phyloP scores from a whole-genome alignment of 108 stramenopile species.

The Pseudonitzschia delicatissima region DNA sequence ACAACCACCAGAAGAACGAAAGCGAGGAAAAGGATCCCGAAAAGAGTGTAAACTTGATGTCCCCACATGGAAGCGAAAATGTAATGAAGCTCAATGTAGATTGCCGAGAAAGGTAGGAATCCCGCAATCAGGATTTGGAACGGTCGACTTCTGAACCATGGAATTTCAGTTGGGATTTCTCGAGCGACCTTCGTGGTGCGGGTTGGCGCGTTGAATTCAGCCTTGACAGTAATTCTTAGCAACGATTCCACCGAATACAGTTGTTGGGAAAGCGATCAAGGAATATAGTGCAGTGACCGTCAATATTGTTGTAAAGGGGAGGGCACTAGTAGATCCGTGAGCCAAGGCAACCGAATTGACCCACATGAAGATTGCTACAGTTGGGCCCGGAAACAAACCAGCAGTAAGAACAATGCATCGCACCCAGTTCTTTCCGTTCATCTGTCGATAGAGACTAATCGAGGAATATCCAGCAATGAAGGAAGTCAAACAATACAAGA shows the following conservation, averaged over 20 bases:
- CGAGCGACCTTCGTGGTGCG: slow-evolving; percentile 97
- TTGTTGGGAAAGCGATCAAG: slow-evolving; percentile 89
- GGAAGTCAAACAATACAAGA: slow-evolving; percentile 91
- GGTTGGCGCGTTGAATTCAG: slow-evolving; percentile 94
- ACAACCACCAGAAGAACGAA: slow-evolving; percentile 91
- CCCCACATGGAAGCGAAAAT: slow-evolving; percentile 99
- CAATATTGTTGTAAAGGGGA: slow-evolving; percentile 92
- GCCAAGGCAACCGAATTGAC: slow-evolving; percentile 91
- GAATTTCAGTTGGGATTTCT: slow-evolving; percentile 86
- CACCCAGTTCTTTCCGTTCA: slow-evolving; percentile 92
- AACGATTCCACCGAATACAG: slow-evolving; percentile 88
- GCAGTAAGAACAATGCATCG: slow-evolving; percentile 85
- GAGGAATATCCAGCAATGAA: slow-evolving; percentile 85
- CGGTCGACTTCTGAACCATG: slow-evolving; percentile 73
- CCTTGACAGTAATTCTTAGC: slow-evolving; percentile 83
- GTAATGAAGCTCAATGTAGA: slow-evolving; percentile 98
- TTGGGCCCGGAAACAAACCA: slow-evolving; percentile 85
- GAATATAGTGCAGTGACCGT: slow-evolving; percentile 77
- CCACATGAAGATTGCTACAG: slow-evolving; percentile 80
- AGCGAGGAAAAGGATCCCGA: slow-evolving; percentile 95
- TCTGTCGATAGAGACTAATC: slow-evolving; percentile 86
- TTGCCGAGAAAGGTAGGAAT: slow-evolving; percentile 97
- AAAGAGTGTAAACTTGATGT: slow-evolving; percentile 98
- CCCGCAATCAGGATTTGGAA: slow-evolving; percentile 91
- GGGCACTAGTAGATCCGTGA: slow-evolving; percentile 91